Percentiles rank a stretch among this genome's conserved stretches.
Conservation (phyloP, 75 land plant species). For the Cryptomeria japonica region DNA sequence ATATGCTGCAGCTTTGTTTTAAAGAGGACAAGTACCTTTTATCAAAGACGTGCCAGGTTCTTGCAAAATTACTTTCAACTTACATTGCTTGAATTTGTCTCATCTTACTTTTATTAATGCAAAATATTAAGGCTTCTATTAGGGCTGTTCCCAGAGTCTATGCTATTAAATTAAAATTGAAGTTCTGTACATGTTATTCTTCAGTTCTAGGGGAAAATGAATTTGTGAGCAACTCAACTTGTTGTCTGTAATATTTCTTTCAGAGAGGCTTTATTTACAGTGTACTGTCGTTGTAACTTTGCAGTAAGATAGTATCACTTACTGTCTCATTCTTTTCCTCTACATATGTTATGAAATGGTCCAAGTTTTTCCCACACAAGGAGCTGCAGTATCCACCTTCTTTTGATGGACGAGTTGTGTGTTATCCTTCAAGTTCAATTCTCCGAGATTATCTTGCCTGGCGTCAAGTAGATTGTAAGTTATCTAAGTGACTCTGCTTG, state of each 20-base stretch:
- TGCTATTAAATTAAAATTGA: background rate
- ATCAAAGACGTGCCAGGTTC: constrained; percentile 78
- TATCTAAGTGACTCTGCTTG: background rate
- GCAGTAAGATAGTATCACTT: constrained; percentile 83
- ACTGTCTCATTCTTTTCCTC: constrained; percentile 80
- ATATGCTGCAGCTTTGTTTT: constrained; percentile 67
- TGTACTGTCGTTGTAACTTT: constrained; percentile 4
- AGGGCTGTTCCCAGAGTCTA: background rate
- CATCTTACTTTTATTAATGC: background rate
- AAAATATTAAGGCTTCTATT: background rate
- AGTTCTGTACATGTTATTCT: background rate
- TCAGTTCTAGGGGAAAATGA: background rate
- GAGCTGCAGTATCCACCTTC: constrained; percentile 71
- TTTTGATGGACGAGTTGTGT: constrained; percentile 92
- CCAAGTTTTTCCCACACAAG: constrained; percentile 70
- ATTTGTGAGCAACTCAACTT: background rate
- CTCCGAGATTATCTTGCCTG: constrained; percentile 88
- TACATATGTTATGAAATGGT: constrained; percentile 81
- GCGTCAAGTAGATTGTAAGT: constrained; percentile 99
- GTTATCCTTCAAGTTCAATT: constrained; percentile 65
- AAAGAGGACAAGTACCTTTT: constrained; percentile 61
- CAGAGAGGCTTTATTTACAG: constrained; percentile 4
- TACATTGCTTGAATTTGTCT: background rate
- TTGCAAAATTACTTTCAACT: background rate
- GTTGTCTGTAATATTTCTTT: background rate